Evolutionary conservation across 1,284 basidiomycete species (phyloP).

Genomic region (Trichosporon faecale): DNA sequence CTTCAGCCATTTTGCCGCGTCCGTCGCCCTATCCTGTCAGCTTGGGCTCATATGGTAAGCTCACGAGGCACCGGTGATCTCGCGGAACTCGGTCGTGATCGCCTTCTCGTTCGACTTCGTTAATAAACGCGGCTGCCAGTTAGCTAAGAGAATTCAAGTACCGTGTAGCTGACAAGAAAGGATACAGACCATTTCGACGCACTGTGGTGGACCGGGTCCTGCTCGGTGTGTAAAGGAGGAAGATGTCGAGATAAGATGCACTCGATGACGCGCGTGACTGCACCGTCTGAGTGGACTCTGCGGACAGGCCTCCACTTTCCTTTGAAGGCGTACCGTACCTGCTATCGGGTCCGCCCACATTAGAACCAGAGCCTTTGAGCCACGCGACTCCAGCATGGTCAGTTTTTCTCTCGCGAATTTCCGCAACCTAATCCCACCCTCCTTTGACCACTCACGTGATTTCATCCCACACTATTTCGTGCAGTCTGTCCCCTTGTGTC

Average conservation of each 20-base stretch:
- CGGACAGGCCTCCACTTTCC: not conserved
- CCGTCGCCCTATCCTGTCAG: slow-evolving; percentile 31
- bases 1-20: slow-evolving; percentile 46
- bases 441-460: not conserved
- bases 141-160: not conserved
- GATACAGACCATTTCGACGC: slow-evolving; percentile 12
- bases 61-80: slow-evolving; percentile 46
- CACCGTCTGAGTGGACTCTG: not conserved
- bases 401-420: not conserved
- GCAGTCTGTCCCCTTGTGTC: not conserved
- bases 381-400: not conserved
- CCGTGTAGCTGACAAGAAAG: not conserved
- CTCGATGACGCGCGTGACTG: slow-evolving; percentile 3
- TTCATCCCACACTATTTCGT: not conserved
- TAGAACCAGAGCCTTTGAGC: too few species aligned
- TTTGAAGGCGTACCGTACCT: not conserved
- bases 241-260: not conserved
- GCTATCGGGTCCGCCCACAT: not conserved
- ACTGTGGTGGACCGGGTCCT: not conserved
- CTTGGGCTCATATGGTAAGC: slow-evolving; percentile 1
- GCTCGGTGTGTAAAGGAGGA: not conserved
- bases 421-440: not conserved
- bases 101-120: slow-evolving; percentile 27
- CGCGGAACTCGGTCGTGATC: slow-evolving; percentile 37
- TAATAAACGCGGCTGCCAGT: slow-evolving; percentile 23